Evolutionary conservation across 495 filamentous ascomycete species (phyloP).

Genomic region (Usnea hakonensis): DNA sequence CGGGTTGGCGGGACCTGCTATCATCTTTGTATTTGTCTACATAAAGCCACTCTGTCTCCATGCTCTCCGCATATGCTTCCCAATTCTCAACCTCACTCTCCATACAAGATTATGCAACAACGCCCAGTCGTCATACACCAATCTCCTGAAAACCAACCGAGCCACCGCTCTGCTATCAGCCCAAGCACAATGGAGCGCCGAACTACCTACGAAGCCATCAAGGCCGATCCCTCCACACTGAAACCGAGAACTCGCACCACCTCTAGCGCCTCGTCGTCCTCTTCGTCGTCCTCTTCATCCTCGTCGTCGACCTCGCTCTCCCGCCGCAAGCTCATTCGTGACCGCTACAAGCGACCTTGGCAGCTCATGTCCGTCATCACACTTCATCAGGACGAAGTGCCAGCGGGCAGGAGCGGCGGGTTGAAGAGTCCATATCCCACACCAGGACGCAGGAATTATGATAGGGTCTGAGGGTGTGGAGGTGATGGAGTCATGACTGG

Average conservation of each 20-base stretch:
- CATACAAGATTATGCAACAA: not conserved
- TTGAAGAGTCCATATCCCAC: constrained; percentile 19
- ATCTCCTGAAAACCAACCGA: not conserved
- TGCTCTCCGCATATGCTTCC: not conserved
- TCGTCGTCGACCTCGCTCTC: not conserved
- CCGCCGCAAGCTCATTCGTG: constrained; percentile 7
- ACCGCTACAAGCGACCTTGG: constrained; percentile 18
- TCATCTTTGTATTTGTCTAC: not conserved
- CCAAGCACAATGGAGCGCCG: not conserved
- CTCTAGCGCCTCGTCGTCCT: constrained; percentile 13
- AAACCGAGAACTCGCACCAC: constrained; percentile 5
- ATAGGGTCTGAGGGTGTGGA: constrained; percentile 12
- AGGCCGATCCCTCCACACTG: not conserved
- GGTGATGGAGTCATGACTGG: not conserved
- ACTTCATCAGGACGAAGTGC: constrained; percentile 14
- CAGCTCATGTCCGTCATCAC: constrained; percentile 18
- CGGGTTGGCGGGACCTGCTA: not conserved
- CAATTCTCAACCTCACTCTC: not conserved
- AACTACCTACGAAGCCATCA: not conserved
- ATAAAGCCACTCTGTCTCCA: not conserved
- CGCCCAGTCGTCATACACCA: not conserved
- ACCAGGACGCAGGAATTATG: constrained; percentile 16
- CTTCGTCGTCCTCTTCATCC: constrained; percentile 5
- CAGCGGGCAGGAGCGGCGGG: constrained; percentile 3
- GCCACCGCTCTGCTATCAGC: not conserved